Conservation (phyloP, 805 yeast species). For the Saccharomycopsis schoenii region DNA sequence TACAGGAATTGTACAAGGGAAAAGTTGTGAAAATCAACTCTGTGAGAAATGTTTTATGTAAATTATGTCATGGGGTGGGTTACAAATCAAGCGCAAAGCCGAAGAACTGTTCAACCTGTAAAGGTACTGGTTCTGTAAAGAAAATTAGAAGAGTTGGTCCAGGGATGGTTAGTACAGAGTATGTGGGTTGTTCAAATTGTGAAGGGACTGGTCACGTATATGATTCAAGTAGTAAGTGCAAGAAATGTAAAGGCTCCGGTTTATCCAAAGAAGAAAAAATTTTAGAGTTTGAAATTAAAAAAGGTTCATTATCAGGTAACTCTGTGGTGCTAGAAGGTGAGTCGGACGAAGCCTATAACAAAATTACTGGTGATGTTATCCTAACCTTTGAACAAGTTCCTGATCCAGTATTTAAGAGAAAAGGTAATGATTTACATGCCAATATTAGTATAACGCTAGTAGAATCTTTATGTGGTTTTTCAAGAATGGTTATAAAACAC, state of each 20-base stretch:
- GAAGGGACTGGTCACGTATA: constrained; percentile 56
- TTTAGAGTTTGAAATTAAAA: constrained; percentile 65
- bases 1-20: constrained; percentile 74
- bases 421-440: constrained; percentile 56
- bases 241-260: constrained; percentile 59
- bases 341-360: constrained; percentile 71
- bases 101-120: constrained; percentile 54
- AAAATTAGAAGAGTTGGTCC: constrained; percentile 60
- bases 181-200: constrained; percentile 57
- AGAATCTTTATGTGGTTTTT: constrained; percentile 81
- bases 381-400: constrained; percentile 43
- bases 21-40: constrained; percentile 66
- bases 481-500: constrained; percentile 52
- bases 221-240: constrained; percentile 64
- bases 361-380: constrained; percentile 67
- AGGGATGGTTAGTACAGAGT: constrained; percentile 60
- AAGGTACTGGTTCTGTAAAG: constrained; percentile 58
- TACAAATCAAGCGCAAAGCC: constrained; percentile 49
- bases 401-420: constrained; percentile 42
- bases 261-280: constrained; percentile 55
- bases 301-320: constrained; percentile 61
- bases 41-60: constrained; percentile 64
- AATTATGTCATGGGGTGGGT: constrained; percentile 68
- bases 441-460: constrained; percentile 51
- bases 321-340: constrained; percentile 50